Percentiles rank a stretch among this genome's conserved stretches.
Conservation (phyloP, 371 early-diverging fungal species). For the Mucor piriformis region DNA sequence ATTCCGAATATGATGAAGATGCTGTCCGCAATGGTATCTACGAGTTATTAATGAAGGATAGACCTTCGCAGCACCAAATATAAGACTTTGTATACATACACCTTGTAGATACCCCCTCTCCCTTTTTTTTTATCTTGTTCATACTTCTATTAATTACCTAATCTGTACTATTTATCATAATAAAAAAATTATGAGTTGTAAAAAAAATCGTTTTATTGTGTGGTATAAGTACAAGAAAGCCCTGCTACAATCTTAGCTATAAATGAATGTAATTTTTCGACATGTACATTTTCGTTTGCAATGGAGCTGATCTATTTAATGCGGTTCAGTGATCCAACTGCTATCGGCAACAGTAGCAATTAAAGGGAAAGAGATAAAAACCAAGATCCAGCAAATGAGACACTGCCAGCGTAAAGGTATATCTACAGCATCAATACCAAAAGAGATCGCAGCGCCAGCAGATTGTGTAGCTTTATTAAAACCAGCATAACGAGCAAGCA, state of each 20-base stretch:
- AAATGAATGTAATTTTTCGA: slow-evolving; percentile 1
- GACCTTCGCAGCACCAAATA: no score
- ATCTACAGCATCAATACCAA: slow-evolving; percentile 39
- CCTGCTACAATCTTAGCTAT: background rate
- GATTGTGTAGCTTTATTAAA: slow-evolving; percentile 73
- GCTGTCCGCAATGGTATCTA: no score
- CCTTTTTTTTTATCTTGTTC: no score
- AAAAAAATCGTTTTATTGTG: background rate
- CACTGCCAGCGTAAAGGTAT: slow-evolving; percentile 42
- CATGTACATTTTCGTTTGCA: slow-evolving; percentile 1
- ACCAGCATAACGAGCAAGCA: slow-evolving; percentile 74
- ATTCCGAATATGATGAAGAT: no score
- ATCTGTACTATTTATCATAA: background rate
- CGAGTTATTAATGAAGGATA: no score
- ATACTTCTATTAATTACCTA: no score
- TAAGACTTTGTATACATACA: no score
- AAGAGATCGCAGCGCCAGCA: slow-evolving; percentile 43
- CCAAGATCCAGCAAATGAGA: slow-evolving; percentile 39
- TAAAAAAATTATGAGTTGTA: background rate
- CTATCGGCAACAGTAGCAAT: slow-evolving; percentile 34
- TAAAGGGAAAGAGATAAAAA: slow-evolving; percentile 39
- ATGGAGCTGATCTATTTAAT: background rate
- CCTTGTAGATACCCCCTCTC: no score
- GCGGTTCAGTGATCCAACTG: background rate
- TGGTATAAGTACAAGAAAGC: slow-evolving; percentile 1